Evolutionary conservation across 164 flowering plant species (phyloP), one percentile per base, ranked within the genome.

Genomic region (Platanus orientalis): DNA sequence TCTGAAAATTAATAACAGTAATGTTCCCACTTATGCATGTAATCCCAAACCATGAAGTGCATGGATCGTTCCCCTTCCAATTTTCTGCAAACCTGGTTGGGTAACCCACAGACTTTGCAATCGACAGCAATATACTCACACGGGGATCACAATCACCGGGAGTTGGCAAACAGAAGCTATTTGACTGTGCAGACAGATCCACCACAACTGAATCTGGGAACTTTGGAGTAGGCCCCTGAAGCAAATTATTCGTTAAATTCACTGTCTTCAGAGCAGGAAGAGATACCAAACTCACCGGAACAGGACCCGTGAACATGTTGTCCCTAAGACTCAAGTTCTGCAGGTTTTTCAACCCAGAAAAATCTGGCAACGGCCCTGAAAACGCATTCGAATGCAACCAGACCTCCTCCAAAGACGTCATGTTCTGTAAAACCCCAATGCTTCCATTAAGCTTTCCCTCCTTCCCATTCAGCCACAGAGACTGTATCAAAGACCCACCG

Each of bases 401-500:
- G 40, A 82, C 77, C 69, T 91, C 85, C 34, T 68, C 79, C 79
- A 94, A 73, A 17, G 40, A 30, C 5, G 89, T 80, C 97, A 94
- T 94, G 55, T 86, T 89, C 76, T 72, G 74, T 0, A 94, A n/a
- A 12, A 89, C 94, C 58, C 73, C 81, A 71, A 91, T 75, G 16
- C 68, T 51, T 0, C 97, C 99, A 53, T 67, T 56, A 25, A 94
- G 88, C 53, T 74, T 75, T 21, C 80, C 68, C 16, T 57, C 40
- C 77, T 89, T 92, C 44, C 97, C 97, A 69, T 91, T 89, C 29
- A 94, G 62, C 99, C 99, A 94, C 42, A 94, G 69, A 13, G 95
- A 80, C 78, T 85, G 69, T 5, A 94, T 56, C 25, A 68, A 75
- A 0, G 86, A 85, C 17, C 80, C 79, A 0, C 84, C 58, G 53